Conservation (phyloP, 164 flowering plant species). For the Nelumbo lutea region DNA sequence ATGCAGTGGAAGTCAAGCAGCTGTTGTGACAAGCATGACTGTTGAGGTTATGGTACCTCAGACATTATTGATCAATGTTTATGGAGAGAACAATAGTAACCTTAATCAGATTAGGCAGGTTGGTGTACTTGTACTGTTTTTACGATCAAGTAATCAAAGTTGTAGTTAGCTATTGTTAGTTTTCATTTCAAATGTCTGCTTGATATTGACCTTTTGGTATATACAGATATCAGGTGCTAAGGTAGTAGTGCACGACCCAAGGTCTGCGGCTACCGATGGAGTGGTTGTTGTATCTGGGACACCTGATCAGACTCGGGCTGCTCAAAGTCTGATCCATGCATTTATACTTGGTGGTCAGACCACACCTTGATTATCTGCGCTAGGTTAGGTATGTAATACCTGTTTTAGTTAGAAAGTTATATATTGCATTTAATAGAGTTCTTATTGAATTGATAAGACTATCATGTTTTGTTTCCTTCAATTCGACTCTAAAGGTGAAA, state of each 20-base stretch:
- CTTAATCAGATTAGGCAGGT: constrained; percentile 48
- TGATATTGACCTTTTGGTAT: not conserved
- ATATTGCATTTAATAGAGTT: too few relatives aligned
- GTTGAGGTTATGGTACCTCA: constrained; percentile 48
- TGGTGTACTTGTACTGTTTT: not conserved
- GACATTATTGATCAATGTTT: constrained; percentile 24
- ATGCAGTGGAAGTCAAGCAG: constrained; percentile 29
- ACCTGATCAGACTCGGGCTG: constrained; percentile 31
- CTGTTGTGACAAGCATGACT: constrained; percentile 19
- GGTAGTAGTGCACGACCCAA: constrained; percentile 40
- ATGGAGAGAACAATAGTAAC: constrained; percentile 47
- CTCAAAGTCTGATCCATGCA: constrained; percentile 56
- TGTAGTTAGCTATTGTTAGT: not conserved
- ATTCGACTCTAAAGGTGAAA: too few relatives aligned
- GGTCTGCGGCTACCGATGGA: constrained; percentile 39
- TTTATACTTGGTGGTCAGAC: constrained; percentile 34
- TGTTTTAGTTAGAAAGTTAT: too few relatives aligned
- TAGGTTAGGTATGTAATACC: not conserved
- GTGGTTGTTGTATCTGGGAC: constrained; percentile 44
- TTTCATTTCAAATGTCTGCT: not conserved
- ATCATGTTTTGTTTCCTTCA: too few relatives aligned
- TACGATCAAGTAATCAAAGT: not conserved
- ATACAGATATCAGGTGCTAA: constrained; percentile 51
- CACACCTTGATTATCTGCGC: constrained; percentile 9
- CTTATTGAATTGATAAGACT: not conserved